Base-by-base conservation (phyloP, 441 rosid genomes). In the Viola pubescens region DNA sequence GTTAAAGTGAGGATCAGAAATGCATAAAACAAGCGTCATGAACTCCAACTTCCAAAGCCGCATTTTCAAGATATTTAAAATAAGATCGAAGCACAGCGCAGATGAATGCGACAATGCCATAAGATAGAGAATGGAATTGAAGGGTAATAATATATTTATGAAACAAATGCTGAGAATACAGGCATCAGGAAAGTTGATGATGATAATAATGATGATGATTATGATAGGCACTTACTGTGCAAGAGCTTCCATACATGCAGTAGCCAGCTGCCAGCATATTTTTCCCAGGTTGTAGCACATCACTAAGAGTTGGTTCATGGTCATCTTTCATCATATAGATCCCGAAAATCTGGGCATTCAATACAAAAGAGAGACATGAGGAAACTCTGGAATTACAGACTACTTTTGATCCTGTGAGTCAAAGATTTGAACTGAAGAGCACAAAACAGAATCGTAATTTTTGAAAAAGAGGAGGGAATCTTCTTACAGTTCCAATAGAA, bases 241-340 rank as follows among this genome's bases (percentile, higher is more conserved):
- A 89, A 47, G 96, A 94, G 78, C 98, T 94, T 72, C 97, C 98
- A 56, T 94, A 94, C 97, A 94, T 88, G 86, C 98, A 94, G 66
- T 90, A 94, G 65, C 98, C 98, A 61, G 98, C 98, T 5, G 98
- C 98, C 10, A 89, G 57, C 91, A 94, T 83, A 50, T 89, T 77
- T 69, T 73, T 80, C 59, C 97, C 98, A 38, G 97, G 92, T 80
- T 86, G 87, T 76, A 94, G 74, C 39, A 88, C 97, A 70, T 87
- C 96, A 58, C 79, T 84, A 56, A 91, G 69, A 43, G 88, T 78
- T 58, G 97, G 95, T 62, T 86, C 89, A 75, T 79, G 65, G 72
- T 7, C 60, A 65, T 89, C 86, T 59, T 75, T 79, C 80, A 89
- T 62, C 64, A 80, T 70, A 75, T 89, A 89, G 73, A 94, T 88